Base-by-base conservation (phyloP, 805 yeast genomes). In the Candida dendrica region DNA sequence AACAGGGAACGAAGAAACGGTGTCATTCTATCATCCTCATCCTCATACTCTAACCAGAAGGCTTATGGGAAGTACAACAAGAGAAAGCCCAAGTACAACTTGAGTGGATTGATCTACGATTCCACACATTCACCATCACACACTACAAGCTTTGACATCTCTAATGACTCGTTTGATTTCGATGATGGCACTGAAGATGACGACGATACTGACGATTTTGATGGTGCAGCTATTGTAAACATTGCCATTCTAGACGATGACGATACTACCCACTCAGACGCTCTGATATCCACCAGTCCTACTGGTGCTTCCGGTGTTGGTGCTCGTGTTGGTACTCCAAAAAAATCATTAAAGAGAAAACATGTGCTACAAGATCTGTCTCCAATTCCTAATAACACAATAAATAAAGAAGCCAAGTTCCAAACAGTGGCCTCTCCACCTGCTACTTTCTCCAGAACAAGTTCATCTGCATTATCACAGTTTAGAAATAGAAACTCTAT, bases 1-100 rank as follows among this genome's bases (percentile, higher is more conserved):
- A 31, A 31, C 44, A 45, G 53, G 31, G 58, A 52, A 34, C 47
- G 57, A 46, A 51, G 59, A 36, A 53, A 55, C 31, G 59, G 59
- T 2, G 35, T 55, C 9, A 49, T 55, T 19, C 37, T 55, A 3
- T 41, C 58, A 15, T 34, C 39, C 14, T 20, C 19, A 13, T 26
- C 20, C 5, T 33, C 32, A 11, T 26, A 15, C 14, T 29, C 22
- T 8, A 26, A 32, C 11, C 52, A 40, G 38, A 41, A 30, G 40
- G 44, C 49, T 15, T 55, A 55, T 42, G 60, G 60, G 2, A 52
- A 46, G 17, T 44, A 34, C 42, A 54, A 45, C 46, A 53, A 49
- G 26, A 39, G 43, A 39, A 54, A 45, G n/a, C 52, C 51, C 4
- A 51, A 45, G 24, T 56, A 56, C 36, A 53, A 45, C 32, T 34